Evolutionary conservation across 148 eudicot genomes (phyloP).

Genomic region (Vaccinium myrtillus): DNA sequence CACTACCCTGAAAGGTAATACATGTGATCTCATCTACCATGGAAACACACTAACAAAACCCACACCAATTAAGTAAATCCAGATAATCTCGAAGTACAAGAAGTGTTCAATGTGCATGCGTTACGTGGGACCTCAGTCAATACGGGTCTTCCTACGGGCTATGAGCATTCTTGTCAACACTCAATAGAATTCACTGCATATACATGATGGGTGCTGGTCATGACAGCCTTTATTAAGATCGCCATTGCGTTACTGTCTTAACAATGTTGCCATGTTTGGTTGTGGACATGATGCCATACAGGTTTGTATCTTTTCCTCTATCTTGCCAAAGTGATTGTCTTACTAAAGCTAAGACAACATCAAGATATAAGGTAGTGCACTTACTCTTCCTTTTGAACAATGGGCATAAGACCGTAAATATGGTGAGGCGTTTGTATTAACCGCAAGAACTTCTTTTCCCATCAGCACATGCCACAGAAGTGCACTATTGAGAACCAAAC

Average conservation of each 20-base stretch:
- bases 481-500: constrained; percentile 45
- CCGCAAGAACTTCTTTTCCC: constrained; percentile 80
- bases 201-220: background rate
- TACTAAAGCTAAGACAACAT: background rate
- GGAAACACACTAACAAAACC: background rate
- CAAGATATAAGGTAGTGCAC: constrained; percentile 7
- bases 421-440: constrained; percentile 46
- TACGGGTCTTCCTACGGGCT: background rate
- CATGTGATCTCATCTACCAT: too few relatives aligned
- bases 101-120: background rate
- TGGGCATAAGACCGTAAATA: constrained; percentile 71
- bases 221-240: background rate
- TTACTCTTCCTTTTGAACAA: constrained; percentile 77
- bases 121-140: background rate
- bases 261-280: background rate
- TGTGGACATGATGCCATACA: background rate
- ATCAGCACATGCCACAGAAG: constrained; percentile 80
- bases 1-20: too few relatives aligned
- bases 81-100: background rate
- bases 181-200: background rate
- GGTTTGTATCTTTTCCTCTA: background rate
- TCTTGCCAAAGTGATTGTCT: background rate
- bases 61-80: background rate
- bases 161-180: background rate
- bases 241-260: background rate